Base-by-base conservation (phyloP, 2,329 filamentous ascomycete genomes). In the Colletotrichum noveboracense region DNA sequence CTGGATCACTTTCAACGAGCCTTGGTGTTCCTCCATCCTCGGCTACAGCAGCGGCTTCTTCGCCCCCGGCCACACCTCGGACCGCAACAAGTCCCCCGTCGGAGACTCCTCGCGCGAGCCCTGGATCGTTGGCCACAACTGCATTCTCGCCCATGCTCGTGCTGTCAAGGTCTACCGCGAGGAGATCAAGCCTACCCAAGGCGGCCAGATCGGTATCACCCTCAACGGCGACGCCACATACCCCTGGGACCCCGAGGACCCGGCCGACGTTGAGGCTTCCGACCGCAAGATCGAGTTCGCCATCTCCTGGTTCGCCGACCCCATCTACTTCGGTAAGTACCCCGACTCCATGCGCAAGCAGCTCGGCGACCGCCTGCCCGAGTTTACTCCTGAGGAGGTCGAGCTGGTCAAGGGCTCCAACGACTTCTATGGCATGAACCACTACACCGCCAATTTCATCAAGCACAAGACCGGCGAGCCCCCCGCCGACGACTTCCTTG, bases 341-440 rank as follows among this genome's bases (percentile, higher is more conserved):
- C 95, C 95, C 9, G 94, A 91, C 76, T 95, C 93, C 75, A 97
- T 97, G 95, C 89, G 91, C 74, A 91, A 92, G 82, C 95, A 97
- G 87, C 92, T 97, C 21, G 95, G 95, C 71, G 89, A 93, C 82
- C 92, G 95, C 16, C 89, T 97, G 64, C 95, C 95, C 7, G 87
- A 88, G 60, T 97, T 94, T 84, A 95, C 94, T 0, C 84, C 89
- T 1, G 94, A 95, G 78, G 95, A 98, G 82, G 84, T 88, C 28
- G 91, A 91, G 3, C 88, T 97, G n/a, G 92, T 98, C 61, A 89
- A 93, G 81, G 95, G 94, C n/a, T 95, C 93, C 82, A 97, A 97
- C 84, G 95, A 97, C 87, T 97, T 97, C 86, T 97, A 97, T 85
- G 95, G 95, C 84, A 96, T 96, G 94, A 97, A 98, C 88, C 94